These are phyloP conservation scores for Penicillium dipodomyicola DNA, from an alignment of 495 filamentous ascomycete species.

Conservation along the genomic window DNA sequence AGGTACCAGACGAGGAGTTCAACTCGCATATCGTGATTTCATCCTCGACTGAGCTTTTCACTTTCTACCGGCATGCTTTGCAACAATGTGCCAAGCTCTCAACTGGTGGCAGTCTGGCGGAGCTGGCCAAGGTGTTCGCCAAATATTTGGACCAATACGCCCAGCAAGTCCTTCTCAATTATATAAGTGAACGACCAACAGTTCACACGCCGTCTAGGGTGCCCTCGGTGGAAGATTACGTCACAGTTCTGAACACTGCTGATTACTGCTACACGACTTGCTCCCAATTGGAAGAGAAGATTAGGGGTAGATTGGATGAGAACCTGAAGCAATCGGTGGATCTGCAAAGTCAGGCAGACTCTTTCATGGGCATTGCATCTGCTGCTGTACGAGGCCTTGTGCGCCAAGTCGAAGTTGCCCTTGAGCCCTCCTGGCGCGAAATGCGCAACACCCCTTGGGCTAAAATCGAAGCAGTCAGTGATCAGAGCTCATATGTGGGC, in stretches of 20 bases:
- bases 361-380: slow-evolving; percentile 92
- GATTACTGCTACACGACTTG: slow-evolving; percentile 97
- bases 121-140: slow-evolving; percentile 78
- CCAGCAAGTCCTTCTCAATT: slow-evolving; percentile 82
- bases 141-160: slow-evolving; percentile 96
- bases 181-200: slow-evolving; percentile 61
- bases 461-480: slow-evolving; percentile 89
- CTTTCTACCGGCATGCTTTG: slow-evolving; percentile 87
- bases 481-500: slow-evolving; percentile 88
- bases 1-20: slow-evolving; percentile 86
- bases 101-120: slow-evolving; percentile 79
- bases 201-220: slow-evolving; percentile 49
- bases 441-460: slow-evolving; percentile 98
- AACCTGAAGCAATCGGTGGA: slow-evolving; percentile 74
- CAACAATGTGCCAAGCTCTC: slow-evolving; percentile 96
- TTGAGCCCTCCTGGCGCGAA: slow-evolving; percentile 88
- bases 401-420: slow-evolving; percentile 72
- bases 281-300: slow-evolving; percentile 88
- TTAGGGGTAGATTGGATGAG: slow-evolving; percentile 82
- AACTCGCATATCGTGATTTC: slow-evolving; percentile 82
- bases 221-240: slow-evolving; percentile 70
- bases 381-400: slow-evolving; percentile 83
- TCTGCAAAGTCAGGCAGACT: slow-evolving; percentile 86
- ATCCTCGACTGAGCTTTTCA: slow-evolving; percentile 94
- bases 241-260: slow-evolving; percentile 90